These are phyloP conservation scores for Chlamydomonas sphaeroides DNA, from an alignment of 139 green algal species.

Conservation along the genomic window DNA sequence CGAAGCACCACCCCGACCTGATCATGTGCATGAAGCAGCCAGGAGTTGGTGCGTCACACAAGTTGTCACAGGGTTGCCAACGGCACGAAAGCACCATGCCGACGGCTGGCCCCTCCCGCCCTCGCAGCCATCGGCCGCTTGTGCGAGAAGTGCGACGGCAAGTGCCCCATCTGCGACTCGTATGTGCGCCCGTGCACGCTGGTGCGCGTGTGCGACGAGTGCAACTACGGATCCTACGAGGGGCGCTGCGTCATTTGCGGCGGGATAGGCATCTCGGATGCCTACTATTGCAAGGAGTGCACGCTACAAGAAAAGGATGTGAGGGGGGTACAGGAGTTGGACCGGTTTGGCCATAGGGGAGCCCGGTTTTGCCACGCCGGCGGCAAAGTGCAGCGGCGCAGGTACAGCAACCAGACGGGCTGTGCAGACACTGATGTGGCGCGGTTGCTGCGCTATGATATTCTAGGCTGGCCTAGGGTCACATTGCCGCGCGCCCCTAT, in stretches of 20 bases:
- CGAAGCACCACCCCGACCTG: constrained; percentile 83
- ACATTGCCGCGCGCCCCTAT: too few species aligned
- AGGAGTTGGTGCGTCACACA: constrained; percentile 90
- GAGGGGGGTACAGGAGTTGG: constrained; percentile 35
- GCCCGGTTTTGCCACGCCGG: too few species aligned
- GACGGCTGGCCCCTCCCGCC: neutral
- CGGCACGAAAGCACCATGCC: neutral
- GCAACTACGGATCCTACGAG: constrained; percentile 97
- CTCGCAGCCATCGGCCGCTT: constrained; percentile 91
- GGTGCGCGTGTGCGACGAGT: constrained; percentile 99
- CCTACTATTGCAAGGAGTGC: constrained; percentile 99
- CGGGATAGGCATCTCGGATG: constrained; percentile 93
- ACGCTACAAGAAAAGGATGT: constrained; percentile 97
- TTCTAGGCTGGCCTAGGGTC: too few species aligned
- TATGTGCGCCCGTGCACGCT: constrained; percentile 96
- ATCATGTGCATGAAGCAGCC: constrained; percentile 99
- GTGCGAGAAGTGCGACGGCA: constrained; percentile 98
- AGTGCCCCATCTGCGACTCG: constrained; percentile 97
- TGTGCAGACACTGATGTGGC: too few species aligned
- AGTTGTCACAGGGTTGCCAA: neutral
- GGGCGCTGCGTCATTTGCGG: constrained; percentile 98
- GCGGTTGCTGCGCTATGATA: too few species aligned
- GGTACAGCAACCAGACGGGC: too few species aligned
- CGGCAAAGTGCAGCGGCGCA: too few species aligned
- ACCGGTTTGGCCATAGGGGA: too few species aligned